Evolutionary conservation across 495 filamentous ascomycete genomes (phyloP), one percentile per base, ranked within the genome.

Genomic region (Penicillium simplicissimum): DNA sequence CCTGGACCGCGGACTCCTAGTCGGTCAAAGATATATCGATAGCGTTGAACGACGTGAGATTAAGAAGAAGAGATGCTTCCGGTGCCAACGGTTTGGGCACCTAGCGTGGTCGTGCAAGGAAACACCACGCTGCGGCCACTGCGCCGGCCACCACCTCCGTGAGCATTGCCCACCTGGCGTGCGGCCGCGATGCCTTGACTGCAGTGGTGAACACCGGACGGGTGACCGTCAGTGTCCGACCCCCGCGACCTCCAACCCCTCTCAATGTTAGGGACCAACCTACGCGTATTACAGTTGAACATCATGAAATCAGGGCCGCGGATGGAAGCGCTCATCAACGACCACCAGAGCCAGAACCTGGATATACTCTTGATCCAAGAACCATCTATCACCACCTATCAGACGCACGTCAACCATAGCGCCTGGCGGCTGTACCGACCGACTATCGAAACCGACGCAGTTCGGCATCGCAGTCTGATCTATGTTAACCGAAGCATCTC

Each of bases 51-150:
- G n/a, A n/a, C n/a, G n/a, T n/a, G n/a, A n/a, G n/a, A n/a, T n/a
- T n/a, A n/a, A n/a, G n/a, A n/a, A n/a, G n/a, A n/a, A n/a, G n/a
- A n/a, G n/a, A n/a, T n/a, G n/a, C n/a, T n/a, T n/a, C n/a, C n/a
- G n/a, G n/a, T n/a, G n/a, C n/a, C n/a, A n/a, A n/a, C n/a, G n/a
- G n/a, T n/a, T n/a, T n/a, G n/a, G n/a, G n/a, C n/a, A n/a, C n/a
- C n/a, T n/a, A n/a, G n/a, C n/a, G n/a, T n/a, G n/a, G n/a, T n/a
- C n/a, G n/a, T n/a, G n/a, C n/a, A n/a, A n/a, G n/a, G n/a, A n/a
- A n/a, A n/a, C n/a, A n/a, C n/a, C n/a, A n/a, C n/a, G n/a, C n/a
- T 76, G 60, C 35, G 64, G 74, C 19, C 61, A 76, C 48, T 76
- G 53, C 34, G 59, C 40, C 0, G 64, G 70, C 7, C 52, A 64